phyloP scores from a whole-genome alignment of 805 yeast species.

The Wickerhamiella parazyma region DNA sequence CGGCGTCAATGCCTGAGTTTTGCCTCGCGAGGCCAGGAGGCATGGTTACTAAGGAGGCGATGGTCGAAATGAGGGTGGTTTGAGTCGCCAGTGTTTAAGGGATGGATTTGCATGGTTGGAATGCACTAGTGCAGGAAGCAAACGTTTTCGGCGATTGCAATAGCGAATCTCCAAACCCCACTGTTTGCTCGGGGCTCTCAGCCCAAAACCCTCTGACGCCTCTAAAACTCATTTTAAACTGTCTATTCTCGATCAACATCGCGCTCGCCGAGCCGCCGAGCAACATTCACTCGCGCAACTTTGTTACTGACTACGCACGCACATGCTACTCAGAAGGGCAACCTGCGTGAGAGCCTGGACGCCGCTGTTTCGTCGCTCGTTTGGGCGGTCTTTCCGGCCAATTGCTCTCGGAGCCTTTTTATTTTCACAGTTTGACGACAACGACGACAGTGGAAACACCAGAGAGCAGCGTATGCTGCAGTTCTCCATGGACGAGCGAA shows the following conservation, averaged over 20 bases:
- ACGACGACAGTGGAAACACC: conserved; percentile 14
- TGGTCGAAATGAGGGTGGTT: no score
- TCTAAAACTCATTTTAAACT: no score
- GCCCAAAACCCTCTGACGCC: no score
- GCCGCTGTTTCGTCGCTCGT: not conserved
- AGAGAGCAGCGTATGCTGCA: conserved; percentile 16
- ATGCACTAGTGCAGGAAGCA: no score
- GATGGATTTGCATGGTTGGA: no score
- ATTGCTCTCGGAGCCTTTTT: conserved; percentile 2
- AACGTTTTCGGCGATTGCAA: no score
- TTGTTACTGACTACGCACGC: not conserved
- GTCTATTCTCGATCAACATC: no score
- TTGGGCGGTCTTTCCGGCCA: not conserved
- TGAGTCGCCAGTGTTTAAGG: no score
- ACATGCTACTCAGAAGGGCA: not conserved
- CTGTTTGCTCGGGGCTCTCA: no score
- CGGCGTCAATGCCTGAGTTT: conserved; percentile 8
- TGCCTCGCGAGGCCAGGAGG: conserved; percentile 1
- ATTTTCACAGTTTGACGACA: conserved; percentile 9
- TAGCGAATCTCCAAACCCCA: no score
- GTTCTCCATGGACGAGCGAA: conserved; percentile 11
- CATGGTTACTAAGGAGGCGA: not conserved
- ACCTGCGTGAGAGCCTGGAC: not conserved
- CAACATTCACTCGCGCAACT: not conserved
- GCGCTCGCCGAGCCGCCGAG: no score